Evolutionary conservation across 1,284 basidiomycete species (phyloP).

Genomic region (Cutaneotrichosporon sp.): DNA sequence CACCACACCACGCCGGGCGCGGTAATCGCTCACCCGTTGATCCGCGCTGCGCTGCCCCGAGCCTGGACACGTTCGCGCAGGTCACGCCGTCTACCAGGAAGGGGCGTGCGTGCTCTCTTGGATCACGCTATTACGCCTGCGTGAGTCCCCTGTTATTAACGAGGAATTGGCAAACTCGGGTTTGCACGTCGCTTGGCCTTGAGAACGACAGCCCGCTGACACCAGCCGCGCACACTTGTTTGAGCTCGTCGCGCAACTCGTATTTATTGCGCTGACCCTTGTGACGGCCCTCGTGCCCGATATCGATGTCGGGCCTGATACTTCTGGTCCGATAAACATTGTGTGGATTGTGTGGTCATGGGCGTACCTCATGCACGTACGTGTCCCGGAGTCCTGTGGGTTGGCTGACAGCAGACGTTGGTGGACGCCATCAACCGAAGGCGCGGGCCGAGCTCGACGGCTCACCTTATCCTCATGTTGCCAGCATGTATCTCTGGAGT

Average conservation of each 20-base stretch:
- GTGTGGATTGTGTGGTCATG: constrained; percentile 20
- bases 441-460: constrained; percentile 10
- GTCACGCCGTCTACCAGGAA: neutral
- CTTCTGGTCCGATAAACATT: constrained; percentile 9
- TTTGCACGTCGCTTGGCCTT: no score
- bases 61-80: constrained; percentile 16
- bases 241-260: constrained; percentile 14
- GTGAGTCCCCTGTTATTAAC: constrained; percentile 8
- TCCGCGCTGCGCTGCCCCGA: constrained; percentile 16
- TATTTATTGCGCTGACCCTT: constrained; percentile 18
- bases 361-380: constrained; percentile 12
- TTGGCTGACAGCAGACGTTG: constrained; percentile 10
- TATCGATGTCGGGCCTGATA: constrained; percentile 12
- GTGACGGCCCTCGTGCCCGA: constrained; percentile 19
- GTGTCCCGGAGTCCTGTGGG: no score
- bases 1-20: constrained; percentile 22
- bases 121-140: constrained; percentile 16
- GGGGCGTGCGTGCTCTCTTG: constrained; percentile 7
- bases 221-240: constrained; percentile 17
- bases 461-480: constrained; percentile 17
- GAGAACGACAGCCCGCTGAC: no score
- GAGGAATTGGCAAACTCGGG: no score
- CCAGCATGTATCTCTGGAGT: constrained; percentile 15
- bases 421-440: constrained; percentile 14
- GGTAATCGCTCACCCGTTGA: constrained; percentile 18